Evolutionary conservation across 495 filamentous ascomycete genomes (phyloP).

Genomic region (Xylaria acuta): DNA sequence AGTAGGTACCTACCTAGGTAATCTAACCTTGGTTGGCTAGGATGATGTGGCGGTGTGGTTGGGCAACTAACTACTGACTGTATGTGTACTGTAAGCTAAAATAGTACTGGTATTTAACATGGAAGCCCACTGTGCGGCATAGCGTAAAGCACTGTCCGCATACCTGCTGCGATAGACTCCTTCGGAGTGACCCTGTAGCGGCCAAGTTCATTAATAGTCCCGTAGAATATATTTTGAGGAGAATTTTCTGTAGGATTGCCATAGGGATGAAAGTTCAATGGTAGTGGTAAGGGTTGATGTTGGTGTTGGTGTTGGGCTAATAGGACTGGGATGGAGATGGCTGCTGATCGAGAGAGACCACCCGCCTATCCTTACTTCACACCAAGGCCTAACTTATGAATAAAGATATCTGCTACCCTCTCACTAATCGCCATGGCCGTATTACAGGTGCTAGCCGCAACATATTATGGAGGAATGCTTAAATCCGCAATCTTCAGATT

Average conservation of each 20-base stretch:
- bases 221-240: not conserved
- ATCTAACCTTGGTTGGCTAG: no score
- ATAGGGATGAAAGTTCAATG: no score
- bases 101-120: no score
- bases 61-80: no score
- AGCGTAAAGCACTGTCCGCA: not conserved
- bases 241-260: no score
- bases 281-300: no score
- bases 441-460: slow-evolving; percentile 64
- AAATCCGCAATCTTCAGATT: slow-evolving; percentile 55
- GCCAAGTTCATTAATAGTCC: not conserved
- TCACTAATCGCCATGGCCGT: slow-evolving; percentile 63
- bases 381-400: slow-evolving; percentile 47
- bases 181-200: not conserved
- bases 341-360: no score
- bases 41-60: no score
- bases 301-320: no score
- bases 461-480: slow-evolving; percentile 60
- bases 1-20: no score
- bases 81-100: no score
- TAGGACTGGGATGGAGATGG: no score
- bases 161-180: not conserved
- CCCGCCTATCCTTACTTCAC: not conserved
- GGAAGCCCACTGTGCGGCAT: not conserved
- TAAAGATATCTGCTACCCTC: slow-evolving; percentile 61